phyloP scores from a whole-genome alignment of 2,329 filamentous ascomycete species.

The Stylonectria norvegica region DNA sequence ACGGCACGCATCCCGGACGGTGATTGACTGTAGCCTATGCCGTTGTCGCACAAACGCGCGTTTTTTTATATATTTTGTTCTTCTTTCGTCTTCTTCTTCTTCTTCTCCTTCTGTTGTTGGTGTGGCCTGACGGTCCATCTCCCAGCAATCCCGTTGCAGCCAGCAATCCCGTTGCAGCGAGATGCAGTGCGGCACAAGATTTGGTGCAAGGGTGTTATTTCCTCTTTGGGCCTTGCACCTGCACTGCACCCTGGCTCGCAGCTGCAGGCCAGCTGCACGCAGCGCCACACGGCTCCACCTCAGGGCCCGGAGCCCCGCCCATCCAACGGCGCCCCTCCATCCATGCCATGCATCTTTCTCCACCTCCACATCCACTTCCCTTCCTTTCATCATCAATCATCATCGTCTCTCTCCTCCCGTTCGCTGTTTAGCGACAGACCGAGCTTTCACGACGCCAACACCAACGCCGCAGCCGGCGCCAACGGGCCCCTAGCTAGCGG shows the following conservation, averaged over 20 bases:
- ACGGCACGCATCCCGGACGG: too few relatives aligned
- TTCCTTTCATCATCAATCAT: slow-evolving; percentile 4
- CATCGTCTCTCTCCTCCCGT: not conserved
- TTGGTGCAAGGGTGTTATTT: slow-evolving; percentile 24
- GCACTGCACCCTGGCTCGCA: too few relatives aligned
- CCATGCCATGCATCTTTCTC: not conserved
- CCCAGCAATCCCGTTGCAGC: too few relatives aligned
- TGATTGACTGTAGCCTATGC: too few relatives aligned
- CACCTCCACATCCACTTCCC: slow-evolving; percentile 5
- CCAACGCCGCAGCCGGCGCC: not conserved
- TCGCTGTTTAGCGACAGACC: too few relatives aligned
- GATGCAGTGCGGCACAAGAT: slow-evolving; percentile 22
- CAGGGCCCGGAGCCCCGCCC: too few relatives aligned
- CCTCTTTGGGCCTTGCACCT: slow-evolving; percentile 25
- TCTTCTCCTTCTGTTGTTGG: slow-evolving; percentile 5
- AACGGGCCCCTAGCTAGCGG: too few relatives aligned
- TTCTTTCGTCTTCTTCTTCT: not conserved
- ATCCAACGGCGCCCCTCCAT: too few relatives aligned
- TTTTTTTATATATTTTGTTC: slow-evolving; percentile 4
- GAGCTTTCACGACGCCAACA: not conserved
- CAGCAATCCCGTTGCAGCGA: slow-evolving; percentile 26
- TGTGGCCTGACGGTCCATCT: slow-evolving; percentile 21
- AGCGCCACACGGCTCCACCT: too few relatives aligned
- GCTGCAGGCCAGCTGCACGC: too few relatives aligned
- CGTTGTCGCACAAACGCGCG: slow-evolving; percentile 5